Evolutionary conservation across 1,139 yeast species (phyloP), one percentile per base, ranked within the genome.

Genomic region (Hyphopichia burtonii): DNA sequence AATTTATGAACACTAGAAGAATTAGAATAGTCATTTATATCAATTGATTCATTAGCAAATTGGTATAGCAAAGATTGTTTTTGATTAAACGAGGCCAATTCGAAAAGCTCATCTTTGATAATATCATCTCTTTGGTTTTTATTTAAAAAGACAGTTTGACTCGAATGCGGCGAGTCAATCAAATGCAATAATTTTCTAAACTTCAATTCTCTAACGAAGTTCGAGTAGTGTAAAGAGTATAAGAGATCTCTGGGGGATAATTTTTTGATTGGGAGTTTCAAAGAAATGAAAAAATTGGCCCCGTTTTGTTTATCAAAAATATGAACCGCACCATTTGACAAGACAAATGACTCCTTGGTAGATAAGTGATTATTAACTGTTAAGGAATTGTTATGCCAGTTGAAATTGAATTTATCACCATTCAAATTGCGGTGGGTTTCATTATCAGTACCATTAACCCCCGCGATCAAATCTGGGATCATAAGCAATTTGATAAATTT

Each of bases 241-340:
- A 91, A 65, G 41, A 86, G 80, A 56, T 85, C 89, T 49, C 85
- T 74, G 0, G 91, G 86, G n/a, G 82, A 81, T 63, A 87, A 79
- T 0, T 64, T 61, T 7, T 72, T 64, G 3, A 55, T 39, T 1
- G 59, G 53, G 3, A 66, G 49, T 4, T 52, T 56, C 11, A 69
- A 50, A 1, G 63, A 52, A 0, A 59, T 44, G 34, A 79, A 61
- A 44, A 78, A 63, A 18, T 49, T 36, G 31, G 63, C 43, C 14
- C 65, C 36, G 17, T 63, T 51, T 19, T 66, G 59, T 52, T 51
- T 41, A 9, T 59, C 61, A 42, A 85, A 82, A 3, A 80, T 56
- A 56, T 90, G 93, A 0, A 84, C 56, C 0, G 86, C 59, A 0
- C 90, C 93, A 58, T 83, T 79, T 1, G 80, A 63, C 5, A 80